A percentile compares a stretch with the other conserved stretches of the same genome.
phyloP scores from a whole-genome alignment of 1,284 basidiomycete genomes.

The Cryptococcus depauperatus region DNA sequence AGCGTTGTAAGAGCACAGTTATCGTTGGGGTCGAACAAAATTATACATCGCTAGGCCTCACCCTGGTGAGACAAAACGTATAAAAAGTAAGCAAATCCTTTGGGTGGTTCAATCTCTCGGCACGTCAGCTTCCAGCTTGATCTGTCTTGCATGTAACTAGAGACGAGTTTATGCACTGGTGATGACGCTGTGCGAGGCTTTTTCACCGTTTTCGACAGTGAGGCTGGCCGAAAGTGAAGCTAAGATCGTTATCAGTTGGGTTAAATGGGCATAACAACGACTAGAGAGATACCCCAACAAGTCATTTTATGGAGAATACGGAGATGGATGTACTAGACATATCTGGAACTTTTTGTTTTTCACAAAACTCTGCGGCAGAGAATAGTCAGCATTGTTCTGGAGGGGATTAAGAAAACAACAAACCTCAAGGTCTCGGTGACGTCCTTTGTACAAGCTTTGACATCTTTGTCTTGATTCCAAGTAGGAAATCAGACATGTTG shows the following conservation, averaged over 20 bases:
- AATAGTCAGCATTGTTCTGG: not conserved
- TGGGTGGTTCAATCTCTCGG: conserved; percentile 47
- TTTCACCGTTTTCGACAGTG: conserved; percentile 72
- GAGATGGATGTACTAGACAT: conserved; percentile 54
- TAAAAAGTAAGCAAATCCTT: conserved; percentile 78
- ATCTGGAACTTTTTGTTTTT: conserved; percentile 52
- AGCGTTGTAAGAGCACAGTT: no score
- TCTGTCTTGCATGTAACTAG: conserved; percentile 28
- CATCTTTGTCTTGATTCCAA: conserved; percentile 69
- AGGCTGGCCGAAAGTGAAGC: conserved; percentile 80
- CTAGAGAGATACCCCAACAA: not conserved
- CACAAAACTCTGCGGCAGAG: conserved; percentile 54
- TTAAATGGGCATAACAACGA: not conserved
- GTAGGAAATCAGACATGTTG: not conserved
- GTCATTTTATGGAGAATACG: no score
- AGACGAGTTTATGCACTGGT: not conserved
- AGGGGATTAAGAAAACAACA: conserved; percentile 21
- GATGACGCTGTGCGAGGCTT: conserved; percentile 16
- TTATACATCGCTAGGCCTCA: no score
- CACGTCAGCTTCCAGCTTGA: conserved; percentile 30
- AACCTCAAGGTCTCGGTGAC: conserved; percentile 72
- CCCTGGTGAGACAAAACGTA: conserved; percentile 54
- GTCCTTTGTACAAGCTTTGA: conserved; percentile 69
- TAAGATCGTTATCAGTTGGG: conserved; percentile 7
- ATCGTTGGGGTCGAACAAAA: no score